Conservation (phyloP, 371 early-diverging fungal genomes). For the Apophysomyces elegans region DNA sequence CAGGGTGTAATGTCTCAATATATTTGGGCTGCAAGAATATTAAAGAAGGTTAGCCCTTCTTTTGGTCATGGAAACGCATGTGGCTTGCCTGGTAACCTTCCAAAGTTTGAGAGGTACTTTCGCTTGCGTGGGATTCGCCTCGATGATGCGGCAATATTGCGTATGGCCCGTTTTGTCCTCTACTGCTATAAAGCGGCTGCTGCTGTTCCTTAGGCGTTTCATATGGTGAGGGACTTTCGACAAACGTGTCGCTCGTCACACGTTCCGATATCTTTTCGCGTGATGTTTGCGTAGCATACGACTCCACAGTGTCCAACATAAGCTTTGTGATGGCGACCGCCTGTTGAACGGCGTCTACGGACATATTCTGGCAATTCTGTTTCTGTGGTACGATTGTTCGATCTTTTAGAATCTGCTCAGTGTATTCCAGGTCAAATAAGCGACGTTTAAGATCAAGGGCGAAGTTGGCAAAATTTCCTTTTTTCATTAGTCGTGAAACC, state of each 20-base stretch:
- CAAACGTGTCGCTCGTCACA: background rate
- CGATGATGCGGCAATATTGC: conserved; percentile 27
- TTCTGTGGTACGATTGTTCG: background rate
- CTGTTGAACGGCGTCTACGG: conserved; percentile 42
- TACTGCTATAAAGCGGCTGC: background rate
- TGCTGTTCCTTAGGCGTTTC: conserved; percentile 14
- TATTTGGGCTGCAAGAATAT: conserved; percentile 33
- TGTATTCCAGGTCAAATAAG: conserved; percentile 56
- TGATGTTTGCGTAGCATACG: conserved; percentile 24
- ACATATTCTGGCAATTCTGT: conserved; percentile 15
- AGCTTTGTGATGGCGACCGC: conserved; percentile 36
- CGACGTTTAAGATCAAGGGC: conserved; percentile 53
- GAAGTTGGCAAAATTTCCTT: conserved; percentile 62
- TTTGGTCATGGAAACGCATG: background rate
- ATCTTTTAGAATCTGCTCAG: conserved; percentile 25
- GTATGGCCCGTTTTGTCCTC: conserved; percentile 5
- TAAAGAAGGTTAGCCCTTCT: background rate
- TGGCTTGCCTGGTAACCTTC: conserved; percentile 21
- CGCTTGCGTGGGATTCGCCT: conserved; percentile 4
- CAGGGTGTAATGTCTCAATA: conserved; percentile 48
- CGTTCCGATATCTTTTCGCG: conserved; percentile 11
- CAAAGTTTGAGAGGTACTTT: background rate
- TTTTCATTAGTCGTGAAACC: conserved; percentile 57
- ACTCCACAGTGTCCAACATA: conserved; percentile 47
- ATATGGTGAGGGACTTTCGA: background rate